Evolutionary conservation across 2,329 filamentous ascomycete species (phyloP).

Genomic region (Xylogone sp.): DNA sequence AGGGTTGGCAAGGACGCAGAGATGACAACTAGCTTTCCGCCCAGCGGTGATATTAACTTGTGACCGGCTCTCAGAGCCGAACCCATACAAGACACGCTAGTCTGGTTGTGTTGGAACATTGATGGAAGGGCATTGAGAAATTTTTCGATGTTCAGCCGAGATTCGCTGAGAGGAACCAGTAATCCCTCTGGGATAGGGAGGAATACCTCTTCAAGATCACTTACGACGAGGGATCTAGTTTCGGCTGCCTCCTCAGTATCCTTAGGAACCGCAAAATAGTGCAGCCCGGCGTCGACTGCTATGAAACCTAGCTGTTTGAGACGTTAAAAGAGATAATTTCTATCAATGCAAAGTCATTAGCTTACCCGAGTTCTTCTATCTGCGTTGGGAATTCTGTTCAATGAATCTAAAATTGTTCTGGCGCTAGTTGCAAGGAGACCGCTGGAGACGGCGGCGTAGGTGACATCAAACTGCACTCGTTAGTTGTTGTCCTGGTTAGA

Average conservation of each 20-base stretch:
- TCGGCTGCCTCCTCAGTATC: slow-evolving; percentile 85
- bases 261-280: slow-evolving; percentile 93
- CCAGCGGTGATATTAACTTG: slow-evolving; percentile 90
- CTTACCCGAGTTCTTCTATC: slow-evolving; percentile 80
- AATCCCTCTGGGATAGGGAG: slow-evolving; percentile 90
- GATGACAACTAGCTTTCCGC: slow-evolving; percentile 91
- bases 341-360: background rate
- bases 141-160: slow-evolving; percentile 83
- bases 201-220: slow-evolving; percentile 94
- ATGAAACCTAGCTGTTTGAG: slow-evolving; percentile 63
- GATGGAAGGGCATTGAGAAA: slow-evolving; percentile 88
- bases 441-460: slow-evolving; percentile 83
- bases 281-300: slow-evolving; percentile 87
- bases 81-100: slow-evolving; percentile 87
- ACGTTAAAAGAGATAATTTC: background rate
- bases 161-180: slow-evolving; percentile 83
- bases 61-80: slow-evolving; percentile 89
- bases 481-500: background rate
- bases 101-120: slow-evolving; percentile 97
- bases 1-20: slow-evolving; percentile 87
- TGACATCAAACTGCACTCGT: slow-evolving; percentile 67
- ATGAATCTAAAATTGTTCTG: slow-evolving; percentile 88
- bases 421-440: slow-evolving; percentile 90
- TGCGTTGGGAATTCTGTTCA: slow-evolving; percentile 97
- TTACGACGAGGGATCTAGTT: slow-evolving; percentile 88